Evolutionary conservation across 352 stramenopile genomes (phyloP).

Genomic region (Phytophthora kernoviae): DNA sequence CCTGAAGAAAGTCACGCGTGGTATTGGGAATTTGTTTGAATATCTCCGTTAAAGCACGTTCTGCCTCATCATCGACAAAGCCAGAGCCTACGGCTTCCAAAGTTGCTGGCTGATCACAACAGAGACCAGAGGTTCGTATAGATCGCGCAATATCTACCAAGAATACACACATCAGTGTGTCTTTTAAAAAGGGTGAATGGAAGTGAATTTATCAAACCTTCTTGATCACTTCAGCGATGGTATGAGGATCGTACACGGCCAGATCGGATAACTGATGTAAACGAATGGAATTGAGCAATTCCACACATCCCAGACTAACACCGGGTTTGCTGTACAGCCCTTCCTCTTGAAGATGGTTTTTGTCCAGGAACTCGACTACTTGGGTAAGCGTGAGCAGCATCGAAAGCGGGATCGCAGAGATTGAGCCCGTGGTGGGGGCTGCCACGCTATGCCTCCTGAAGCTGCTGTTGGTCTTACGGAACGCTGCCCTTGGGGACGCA

Average conservation of each 20-base stretch:
- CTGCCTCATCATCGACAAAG: constrained; percentile 8
- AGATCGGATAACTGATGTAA: constrained; percentile 38
- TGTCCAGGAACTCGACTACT: constrained; percentile 52
- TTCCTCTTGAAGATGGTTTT: constrained; percentile 50
- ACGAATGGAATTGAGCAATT: constrained; percentile 29
- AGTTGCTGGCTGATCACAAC: constrained; percentile 40
- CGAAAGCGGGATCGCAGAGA: constrained; percentile 33
- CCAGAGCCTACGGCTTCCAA: constrained; percentile 29
- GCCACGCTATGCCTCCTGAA: background rate
- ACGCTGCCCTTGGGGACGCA: constrained; percentile 19
- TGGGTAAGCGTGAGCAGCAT: constrained; percentile 38
- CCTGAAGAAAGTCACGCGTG: constrained; percentile 50
- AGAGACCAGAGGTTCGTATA: constrained; percentile 51
- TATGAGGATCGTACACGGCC: constrained; percentile 43
- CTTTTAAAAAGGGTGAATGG: too few species aligned
- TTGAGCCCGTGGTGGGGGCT: background rate
- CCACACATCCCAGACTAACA: constrained; percentile 20
- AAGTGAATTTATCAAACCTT: constrained; percentile 17
- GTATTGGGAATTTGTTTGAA: constrained; percentile 43
- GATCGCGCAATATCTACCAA: constrained; percentile 37
- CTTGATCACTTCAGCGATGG: constrained; percentile 50
- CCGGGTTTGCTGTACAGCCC: constrained; percentile 53
- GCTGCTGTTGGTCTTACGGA: constrained; percentile 24
- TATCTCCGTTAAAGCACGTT: constrained; percentile 19
- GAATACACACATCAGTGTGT: too few species aligned